These are phyloP conservation scores for Pseudonitzschia multiseries DNA, from an alignment of 108 stramenopile species.

Conservation along the genomic window DNA sequence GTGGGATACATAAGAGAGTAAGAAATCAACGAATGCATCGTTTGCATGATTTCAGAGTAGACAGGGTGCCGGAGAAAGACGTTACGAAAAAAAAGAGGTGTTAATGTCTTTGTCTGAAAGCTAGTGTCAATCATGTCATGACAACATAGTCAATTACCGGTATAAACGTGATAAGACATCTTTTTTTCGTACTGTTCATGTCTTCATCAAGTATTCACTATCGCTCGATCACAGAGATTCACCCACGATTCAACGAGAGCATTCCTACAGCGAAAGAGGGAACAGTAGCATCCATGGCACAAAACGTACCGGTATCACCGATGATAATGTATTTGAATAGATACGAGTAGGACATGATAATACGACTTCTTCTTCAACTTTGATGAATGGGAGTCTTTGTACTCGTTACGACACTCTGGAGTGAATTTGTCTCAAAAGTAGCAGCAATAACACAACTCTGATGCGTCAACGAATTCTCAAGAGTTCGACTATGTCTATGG, in stretches of 20 bases:
- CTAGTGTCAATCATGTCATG: no score
- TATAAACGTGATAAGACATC: background rate
- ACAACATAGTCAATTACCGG: no score
- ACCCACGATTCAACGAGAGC: background rate
- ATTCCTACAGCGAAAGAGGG: background rate
- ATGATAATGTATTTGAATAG: slow-evolving; percentile 98
- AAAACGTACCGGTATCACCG: slow-evolving; percentile 92
- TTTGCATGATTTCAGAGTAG: no score
- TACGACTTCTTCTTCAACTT: background rate
- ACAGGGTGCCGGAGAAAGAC: no score
- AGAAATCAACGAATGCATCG: no score
- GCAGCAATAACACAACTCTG: no score
- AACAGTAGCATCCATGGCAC: background rate
- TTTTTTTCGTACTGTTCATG: background rate
- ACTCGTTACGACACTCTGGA: no score
- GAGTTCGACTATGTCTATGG: no score
- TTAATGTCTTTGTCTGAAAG: background rate
- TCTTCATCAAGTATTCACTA: background rate
- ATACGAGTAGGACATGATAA: slow-evolving; percentile 85
- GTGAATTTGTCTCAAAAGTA: no score
- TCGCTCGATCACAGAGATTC: background rate
- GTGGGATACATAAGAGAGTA: no score
- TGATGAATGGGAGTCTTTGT: background rate
- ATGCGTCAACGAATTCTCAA: no score
- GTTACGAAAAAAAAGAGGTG: slow-evolving; percentile 1